Evolutionary conservation across 164 flowering plant species (phyloP), one percentile per base, ranked within the genome.

Genomic region (Buxus sempervirens): DNA sequence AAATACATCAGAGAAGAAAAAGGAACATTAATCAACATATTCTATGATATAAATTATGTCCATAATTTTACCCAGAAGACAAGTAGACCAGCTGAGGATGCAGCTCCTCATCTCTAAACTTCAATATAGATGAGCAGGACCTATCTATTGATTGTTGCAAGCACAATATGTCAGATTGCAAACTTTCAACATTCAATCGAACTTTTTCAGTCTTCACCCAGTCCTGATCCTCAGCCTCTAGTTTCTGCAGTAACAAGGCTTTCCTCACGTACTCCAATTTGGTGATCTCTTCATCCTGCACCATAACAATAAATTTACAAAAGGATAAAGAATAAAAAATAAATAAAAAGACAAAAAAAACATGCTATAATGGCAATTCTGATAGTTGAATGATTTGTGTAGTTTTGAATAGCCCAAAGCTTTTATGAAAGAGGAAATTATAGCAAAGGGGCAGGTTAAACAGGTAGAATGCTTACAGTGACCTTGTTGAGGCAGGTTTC

Each of bases 1-100:
- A 32, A 49, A 26, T 21, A 21, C 42, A 1, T 4, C 9, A 36
- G 12, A 27, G 8, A 57, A 54, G n/a, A 12, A n/a, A 63, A 15
- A 48, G 25, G 14, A 45, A 24, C 41, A 4, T 41, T n/a, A 36
- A 41, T 27, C 23, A 16, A 7, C 3, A 3, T 3, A 32, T 32
- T 32, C 38, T 32, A 32, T 3, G 7, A 32, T 32, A 32, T 32
- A 32, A 32, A 32, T 4, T 10, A 60, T 41, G 24, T 64, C n/a
- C 41, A 59, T 5, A 55, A 23, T 21, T 32, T 76, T 85, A 92
- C 96, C 98, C 93, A 8, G 88, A 81, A 68, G 85, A 79, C 66
- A 93, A 66, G 61, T 82, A 76, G 59, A 86, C 73, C 68, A 93
- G 78, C 79, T 93, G 96, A 51, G 91, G 90, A 42, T 83, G 80